Conservation (phyloP, 352 stramenopile species). For the Phytophthora niederhauseri region DNA sequence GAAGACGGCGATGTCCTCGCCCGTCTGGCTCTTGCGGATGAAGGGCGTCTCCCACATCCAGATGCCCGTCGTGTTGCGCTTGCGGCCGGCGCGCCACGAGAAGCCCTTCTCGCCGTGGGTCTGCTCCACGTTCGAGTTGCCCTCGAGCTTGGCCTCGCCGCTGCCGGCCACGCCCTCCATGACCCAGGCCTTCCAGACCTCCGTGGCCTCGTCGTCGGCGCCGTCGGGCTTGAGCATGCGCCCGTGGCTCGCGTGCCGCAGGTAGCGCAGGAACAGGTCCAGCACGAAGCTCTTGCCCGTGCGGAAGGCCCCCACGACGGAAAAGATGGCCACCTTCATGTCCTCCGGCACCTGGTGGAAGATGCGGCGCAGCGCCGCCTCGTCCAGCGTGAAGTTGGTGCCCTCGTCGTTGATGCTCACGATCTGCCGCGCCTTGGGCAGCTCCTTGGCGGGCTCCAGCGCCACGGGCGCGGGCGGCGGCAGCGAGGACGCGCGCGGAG, state of each 20-base stretch:
- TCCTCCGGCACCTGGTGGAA: constrained; percentile 84
- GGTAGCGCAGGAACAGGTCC: constrained; percentile 97
- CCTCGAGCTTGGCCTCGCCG: constrained; percentile 68
- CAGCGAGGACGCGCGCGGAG: background rate
- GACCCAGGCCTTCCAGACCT: constrained; percentile 73
- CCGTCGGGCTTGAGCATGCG: constrained; percentile 52
- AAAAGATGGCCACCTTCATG: constrained; percentile 98
- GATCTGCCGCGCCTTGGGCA: constrained; percentile 66
- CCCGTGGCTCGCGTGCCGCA: constrained; percentile 79
- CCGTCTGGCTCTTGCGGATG: constrained; percentile 88
- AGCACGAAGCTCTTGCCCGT: constrained; percentile 99
- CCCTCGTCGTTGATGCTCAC: constrained; percentile 90
- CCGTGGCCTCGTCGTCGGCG: constrained; percentile 47
- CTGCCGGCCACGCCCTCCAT: constrained; percentile 61
- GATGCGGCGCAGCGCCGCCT: constrained; percentile 70
- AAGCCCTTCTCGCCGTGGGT: constrained; percentile 91
- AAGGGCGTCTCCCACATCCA: constrained; percentile 99
- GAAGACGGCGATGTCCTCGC: constrained; percentile 94
- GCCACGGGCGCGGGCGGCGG: constrained; percentile 27
- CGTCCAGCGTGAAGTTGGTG: constrained; percentile 87
- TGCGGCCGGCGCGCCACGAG: constrained; percentile 95
- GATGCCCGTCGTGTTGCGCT: constrained; percentile 99
- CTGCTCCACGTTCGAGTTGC: constrained; percentile 86
- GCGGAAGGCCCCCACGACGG: constrained; percentile 98
- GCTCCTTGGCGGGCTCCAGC: constrained; percentile 33